phyloP scores from a whole-genome alignment of 108 stramenopile genomes.

The Craspedostauros australis region DNA sequence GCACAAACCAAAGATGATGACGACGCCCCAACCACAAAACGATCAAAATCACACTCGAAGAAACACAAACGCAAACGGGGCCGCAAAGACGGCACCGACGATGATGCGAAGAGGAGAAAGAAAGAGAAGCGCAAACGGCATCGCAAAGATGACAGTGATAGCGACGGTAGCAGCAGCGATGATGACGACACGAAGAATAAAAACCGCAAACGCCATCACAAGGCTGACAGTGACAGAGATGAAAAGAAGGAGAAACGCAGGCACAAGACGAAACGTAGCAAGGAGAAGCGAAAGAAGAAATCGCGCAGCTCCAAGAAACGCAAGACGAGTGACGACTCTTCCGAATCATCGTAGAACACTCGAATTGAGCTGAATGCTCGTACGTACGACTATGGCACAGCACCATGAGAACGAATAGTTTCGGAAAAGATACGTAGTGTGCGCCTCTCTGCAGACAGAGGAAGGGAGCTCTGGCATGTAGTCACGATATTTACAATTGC shows the following conservation, averaged over 20 bases:
- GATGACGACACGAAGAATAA: neutral
- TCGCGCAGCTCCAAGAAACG: no score
- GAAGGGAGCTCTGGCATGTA: no score
- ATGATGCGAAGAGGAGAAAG: neutral
- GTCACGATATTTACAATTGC: no score
- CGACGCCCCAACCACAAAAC: neutral
- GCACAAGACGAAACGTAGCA: neutral
- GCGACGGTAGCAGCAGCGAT: neutral
- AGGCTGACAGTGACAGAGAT: neutral
- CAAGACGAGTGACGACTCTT: no score
- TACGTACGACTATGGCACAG: no score
- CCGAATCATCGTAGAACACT: no score
- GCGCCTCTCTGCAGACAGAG: no score
- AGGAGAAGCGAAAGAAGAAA: constrained; percentile 12
- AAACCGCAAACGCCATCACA: neutral
- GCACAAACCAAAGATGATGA: neutral
- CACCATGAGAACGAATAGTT: no score
- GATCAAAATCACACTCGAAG: neutral
- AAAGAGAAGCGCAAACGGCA: constrained; percentile 4
- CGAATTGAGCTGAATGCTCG: no score
- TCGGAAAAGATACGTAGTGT: no score
- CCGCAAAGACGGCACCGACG: neutral
- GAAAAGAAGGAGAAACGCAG: constrained; percentile 5
- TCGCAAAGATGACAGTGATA: neutral
- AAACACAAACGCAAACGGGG: constrained; percentile 7